Percentiles rank a stretch among this genome's conserved stretches.
These are phyloP conservation scores for Fennellomyces sp. DNA, from an alignment of 371 early-diverging fungal genomes.

Conservation along the genomic window DNA sequence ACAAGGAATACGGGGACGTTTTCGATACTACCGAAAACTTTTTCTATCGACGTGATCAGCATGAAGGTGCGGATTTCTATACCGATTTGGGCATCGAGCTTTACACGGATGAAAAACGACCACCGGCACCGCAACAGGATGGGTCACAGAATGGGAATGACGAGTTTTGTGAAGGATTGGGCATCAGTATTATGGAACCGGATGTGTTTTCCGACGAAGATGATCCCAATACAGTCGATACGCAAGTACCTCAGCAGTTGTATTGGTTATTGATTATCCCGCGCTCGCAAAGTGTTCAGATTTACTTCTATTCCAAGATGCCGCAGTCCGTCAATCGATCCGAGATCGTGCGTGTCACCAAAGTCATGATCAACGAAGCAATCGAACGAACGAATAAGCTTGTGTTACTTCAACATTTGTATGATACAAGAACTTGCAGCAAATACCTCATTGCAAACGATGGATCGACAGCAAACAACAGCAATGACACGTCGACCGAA, in stretches of 20 bases:
- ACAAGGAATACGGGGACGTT: conserved; percentile 9
- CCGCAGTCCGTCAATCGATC: conserved; percentile 58
- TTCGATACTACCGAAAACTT: conserved; percentile 3
- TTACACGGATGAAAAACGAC: background rate
- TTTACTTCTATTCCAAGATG: conserved; percentile 75
- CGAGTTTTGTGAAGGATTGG: conserved; percentile 51
- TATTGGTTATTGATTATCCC: conserved; percentile 77
- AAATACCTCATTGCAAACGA: conserved; percentile 69
- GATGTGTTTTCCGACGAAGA: conserved; percentile 6
- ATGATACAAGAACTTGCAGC: conserved; percentile 71
- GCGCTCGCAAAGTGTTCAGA: conserved; percentile 54
- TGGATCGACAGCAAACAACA: conserved; percentile 30
- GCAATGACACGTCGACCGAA: conserved; percentile 29
- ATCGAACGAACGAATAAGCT: conserved; percentile 72
- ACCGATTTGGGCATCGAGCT: conserved; percentile 1
- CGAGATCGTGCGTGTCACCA: conserved; percentile 59
- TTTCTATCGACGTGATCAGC: conserved; percentile 12
- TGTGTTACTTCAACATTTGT: conserved; percentile 65
- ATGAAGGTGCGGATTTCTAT: background rate
- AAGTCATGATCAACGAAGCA: conserved; percentile 59
- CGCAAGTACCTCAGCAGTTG: conserved; percentile 20
- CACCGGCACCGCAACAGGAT: background rate
- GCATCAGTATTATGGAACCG: conserved; percentile 45
- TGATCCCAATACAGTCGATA: background rate
- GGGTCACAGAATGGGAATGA: conserved; percentile 15